Percentiles rank a stretch among this genome's conserved stretches.
Conservation (phyloP, 768 basidiomycete species). For the Amanita molliuscula region DNA sequence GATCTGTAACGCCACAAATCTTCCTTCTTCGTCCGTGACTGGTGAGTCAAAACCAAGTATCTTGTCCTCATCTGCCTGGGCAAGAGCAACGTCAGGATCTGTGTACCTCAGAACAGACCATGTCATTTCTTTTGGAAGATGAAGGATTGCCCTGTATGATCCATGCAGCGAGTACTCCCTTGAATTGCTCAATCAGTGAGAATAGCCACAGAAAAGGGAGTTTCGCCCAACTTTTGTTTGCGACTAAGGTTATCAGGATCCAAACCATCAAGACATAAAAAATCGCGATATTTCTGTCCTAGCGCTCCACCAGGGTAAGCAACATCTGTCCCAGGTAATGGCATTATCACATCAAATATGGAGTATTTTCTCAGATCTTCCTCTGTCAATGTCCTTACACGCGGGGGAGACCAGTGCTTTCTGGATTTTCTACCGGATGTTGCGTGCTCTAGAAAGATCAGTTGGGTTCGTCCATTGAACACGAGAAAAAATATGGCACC, state of each 20-base stretch:
- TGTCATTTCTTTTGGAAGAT: conserved; percentile 69
- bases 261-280: conserved; percentile 75
- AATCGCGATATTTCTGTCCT: conserved; percentile 80
- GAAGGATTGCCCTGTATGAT: conserved; percentile 87
- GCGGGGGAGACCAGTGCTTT: conserved; percentile 56
- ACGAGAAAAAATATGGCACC: not conserved
- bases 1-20: conserved; percentile 83
- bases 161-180: conserved; percentile 92
- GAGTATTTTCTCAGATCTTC: conserved; percentile 73
- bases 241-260: conserved; percentile 85
- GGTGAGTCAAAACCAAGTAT: conserved; percentile 76
- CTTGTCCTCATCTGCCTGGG: conserved; percentile 92
- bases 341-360: conserved; percentile 95
- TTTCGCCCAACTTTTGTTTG: conserved; percentile 66
- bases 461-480: not conserved
- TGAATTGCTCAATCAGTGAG: conserved; percentile 6
- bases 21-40: conserved; percentile 55
- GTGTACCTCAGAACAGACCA: conserved; percentile 86
- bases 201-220: not conserved
- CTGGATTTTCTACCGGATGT: conserved; percentile 24
- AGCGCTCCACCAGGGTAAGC: conserved; percentile 82
- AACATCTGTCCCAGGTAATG: conserved; percentile 92
- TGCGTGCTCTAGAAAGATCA: conserved; percentile 13
- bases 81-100: conserved; percentile 84
- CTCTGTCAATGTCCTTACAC: conserved; percentile 68